These are phyloP conservation scores for Cordyceps pruinosa DNA, from an alignment of 2,329 filamentous ascomycete species.

Conservation along the genomic window DNA sequence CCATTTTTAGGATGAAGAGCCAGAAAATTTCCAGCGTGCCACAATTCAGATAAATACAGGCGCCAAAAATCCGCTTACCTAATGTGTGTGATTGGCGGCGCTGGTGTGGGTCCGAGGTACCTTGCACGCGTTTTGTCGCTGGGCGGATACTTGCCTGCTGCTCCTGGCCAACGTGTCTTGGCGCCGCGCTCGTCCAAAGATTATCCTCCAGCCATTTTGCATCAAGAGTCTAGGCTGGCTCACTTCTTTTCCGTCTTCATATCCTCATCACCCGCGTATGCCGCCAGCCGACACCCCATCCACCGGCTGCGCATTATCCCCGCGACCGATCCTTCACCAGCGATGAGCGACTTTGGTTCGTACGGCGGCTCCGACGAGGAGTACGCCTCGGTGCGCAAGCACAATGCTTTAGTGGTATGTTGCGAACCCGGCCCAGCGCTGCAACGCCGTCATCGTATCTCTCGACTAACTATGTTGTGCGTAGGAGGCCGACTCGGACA, in stretches of 20 bases:
- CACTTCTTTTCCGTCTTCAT: not conserved
- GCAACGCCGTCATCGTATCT: not conserved
- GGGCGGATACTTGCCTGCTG: conserved; percentile 1
- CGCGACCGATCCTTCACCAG: conserved; percentile 11
- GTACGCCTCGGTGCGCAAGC: conserved; percentile 72
- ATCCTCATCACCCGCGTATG: conserved; percentile 2
- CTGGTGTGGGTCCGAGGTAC: not conserved
- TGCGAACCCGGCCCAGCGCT: not conserved
- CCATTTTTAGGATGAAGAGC: conserved; percentile 33
- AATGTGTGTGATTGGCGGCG: conserved; percentile 13
- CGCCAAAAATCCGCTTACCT: conserved; percentile 18
- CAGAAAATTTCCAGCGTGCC: conserved; percentile 20
- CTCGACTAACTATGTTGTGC: not conserved
- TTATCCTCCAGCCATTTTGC: not conserved
- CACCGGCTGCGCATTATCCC: conserved; percentile 3
- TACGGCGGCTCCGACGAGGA: conserved; percentile 74
- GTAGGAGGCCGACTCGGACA: conserved; percentile 68
- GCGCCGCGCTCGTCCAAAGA: not conserved
- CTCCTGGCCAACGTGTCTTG: no score
- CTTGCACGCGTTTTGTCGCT: not conserved
- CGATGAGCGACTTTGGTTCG: conserved; percentile 64
- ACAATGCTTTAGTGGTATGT: conserved; percentile 67
- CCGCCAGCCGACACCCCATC: not conserved
- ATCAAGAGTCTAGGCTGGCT: not conserved
- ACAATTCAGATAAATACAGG: conserved; percentile 17